These are phyloP conservation scores for Cymodocea nodosa DNA, from an alignment of 116 monocot genomes.

Conservation along the genomic window DNA sequence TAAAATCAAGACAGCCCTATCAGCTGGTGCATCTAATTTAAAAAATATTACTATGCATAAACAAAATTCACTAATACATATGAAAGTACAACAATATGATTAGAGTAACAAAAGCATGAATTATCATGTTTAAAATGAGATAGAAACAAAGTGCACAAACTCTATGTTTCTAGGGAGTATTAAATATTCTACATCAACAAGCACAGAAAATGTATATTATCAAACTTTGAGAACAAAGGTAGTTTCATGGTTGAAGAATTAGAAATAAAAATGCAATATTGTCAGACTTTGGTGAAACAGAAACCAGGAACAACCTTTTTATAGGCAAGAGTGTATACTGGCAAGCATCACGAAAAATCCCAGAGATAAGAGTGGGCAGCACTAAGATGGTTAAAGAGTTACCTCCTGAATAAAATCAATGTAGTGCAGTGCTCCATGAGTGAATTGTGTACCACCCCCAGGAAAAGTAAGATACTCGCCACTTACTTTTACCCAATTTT, in stretches of 20 bases:
- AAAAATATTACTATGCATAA: not conserved
- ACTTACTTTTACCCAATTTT: constrained; percentile 92
- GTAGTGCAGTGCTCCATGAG: constrained; percentile 76
- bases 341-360: not conserved
- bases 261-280: too few relatives aligned
- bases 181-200: too few relatives aligned
- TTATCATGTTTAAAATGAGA: too few relatives aligned
- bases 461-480: constrained; percentile 91
- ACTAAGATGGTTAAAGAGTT: not conserved
- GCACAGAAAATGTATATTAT: too few relatives aligned
- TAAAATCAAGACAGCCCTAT: not conserved
- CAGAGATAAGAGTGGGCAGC: not conserved
- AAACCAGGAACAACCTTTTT: constrained; percentile 4
- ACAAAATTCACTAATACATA: too few relatives aligned
- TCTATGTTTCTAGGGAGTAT: too few relatives aligned
- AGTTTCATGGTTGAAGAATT: too few relatives aligned
- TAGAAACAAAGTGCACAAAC: too few relatives aligned
- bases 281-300: too few relatives aligned
- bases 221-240: too few relatives aligned
- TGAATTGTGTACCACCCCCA: constrained; percentile 97
- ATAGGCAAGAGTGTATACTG: not conserved
- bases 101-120: too few relatives aligned
- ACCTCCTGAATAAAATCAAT: constrained; percentile 87
- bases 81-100: too few relatives aligned
- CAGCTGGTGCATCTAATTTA: not conserved